A percentile compares a stretch with the other conserved stretches of the same genome.
phyloP scores from a whole-genome alignment of 2,329 filamentous ascomycete genomes.

The Diaporthe sp. region DNA sequence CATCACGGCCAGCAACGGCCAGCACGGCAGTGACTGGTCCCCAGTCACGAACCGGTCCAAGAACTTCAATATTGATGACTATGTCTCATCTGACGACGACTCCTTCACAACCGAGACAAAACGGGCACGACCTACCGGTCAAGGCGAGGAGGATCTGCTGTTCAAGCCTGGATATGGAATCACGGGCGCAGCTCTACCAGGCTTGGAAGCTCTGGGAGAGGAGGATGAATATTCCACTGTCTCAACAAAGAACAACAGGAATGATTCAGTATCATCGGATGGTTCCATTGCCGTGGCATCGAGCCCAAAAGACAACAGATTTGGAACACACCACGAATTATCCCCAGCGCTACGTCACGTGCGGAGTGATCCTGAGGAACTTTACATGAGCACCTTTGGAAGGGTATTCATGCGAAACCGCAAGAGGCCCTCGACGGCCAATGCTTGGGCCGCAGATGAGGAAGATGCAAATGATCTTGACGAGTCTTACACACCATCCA shows the following conservation, averaged over 20 bases:
- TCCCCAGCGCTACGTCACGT: conserved; percentile 21
- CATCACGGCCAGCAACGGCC: conserved; percentile 39
- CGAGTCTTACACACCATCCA: background rate
- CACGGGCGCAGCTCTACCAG: conserved; percentile 52
- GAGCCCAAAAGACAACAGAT: conserved; percentile 30
- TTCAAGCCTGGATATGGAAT: conserved; percentile 54
- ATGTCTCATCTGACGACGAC: conserved; percentile 55
- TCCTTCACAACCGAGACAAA: conserved; percentile 46
- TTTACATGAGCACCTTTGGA: conserved; percentile 29
- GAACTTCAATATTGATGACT: conserved; percentile 55
- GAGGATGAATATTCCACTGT: background rate
- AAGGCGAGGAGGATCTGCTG: conserved; percentile 54
- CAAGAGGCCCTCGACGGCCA: background rate
- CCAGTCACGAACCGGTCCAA: conserved; percentile 31
- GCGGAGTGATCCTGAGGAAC: background rate
- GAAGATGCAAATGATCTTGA: background rate
- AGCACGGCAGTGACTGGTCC: conserved; percentile 37
- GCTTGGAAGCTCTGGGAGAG: conserved; percentile 46
- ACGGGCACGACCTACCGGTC: conserved; percentile 42
- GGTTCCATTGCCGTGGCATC: conserved; percentile 7
- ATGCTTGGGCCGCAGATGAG: background rate
- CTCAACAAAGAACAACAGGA: background rate
- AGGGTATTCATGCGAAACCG: conserved; percentile 1
- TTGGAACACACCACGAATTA: background rate
- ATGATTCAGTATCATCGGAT: conserved; percentile 13